Evolutionary conservation across 352 stramenopile species (phyloP), one percentile per base, ranked within the genome.

Genomic region (Elongisporangium prolatum): DNA sequence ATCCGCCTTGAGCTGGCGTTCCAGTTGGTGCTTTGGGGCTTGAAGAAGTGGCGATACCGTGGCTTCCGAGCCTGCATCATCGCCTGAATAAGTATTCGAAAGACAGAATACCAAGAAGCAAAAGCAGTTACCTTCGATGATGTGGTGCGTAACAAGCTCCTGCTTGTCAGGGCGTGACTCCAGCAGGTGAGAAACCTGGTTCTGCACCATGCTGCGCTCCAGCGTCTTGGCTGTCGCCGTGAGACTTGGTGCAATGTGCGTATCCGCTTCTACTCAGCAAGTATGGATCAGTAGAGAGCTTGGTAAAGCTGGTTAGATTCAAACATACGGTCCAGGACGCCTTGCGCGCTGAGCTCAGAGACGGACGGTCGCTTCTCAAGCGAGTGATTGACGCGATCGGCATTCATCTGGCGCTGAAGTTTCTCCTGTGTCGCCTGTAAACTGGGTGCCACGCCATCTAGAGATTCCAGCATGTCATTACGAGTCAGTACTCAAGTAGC

Each of bases 391-490:
- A 95, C 83, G 20, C 84, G 80, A 60, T 95, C 85, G 0, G 80
- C 75, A 34, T 89, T 84, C 24, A 95, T 58, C 58, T 92, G 79
- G 13, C 81, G 79, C 57, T 89, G 69, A 6, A 95, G 67, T 37
- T 87, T 86, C 20, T 88, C 80, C 50, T 90, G 80, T n/a, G 79
- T 91, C 8, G 83, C 81, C 69, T 93, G 83, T 3, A 95, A 68
- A 57, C 77, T 91, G 28, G 86, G 84, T 2, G 86, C 86, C 17
- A 93, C 75, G 7, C 76, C 71, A 13, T 91, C 75, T 64, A 52
- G 18, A n/a, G 11, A 11, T n/a, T 37, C 38, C 17, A 44, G 48
- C 9, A 21, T 37, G 25, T 4, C 48, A 56, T 22, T 37, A 14
- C 6, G 21, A 48, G 25, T 20, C 38, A 38, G 9, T 9, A 40